These are phyloP conservation scores for Rhododendron williamsianum DNA, from an alignment of 148 eudicot species.

Conservation along the genomic window DNA sequence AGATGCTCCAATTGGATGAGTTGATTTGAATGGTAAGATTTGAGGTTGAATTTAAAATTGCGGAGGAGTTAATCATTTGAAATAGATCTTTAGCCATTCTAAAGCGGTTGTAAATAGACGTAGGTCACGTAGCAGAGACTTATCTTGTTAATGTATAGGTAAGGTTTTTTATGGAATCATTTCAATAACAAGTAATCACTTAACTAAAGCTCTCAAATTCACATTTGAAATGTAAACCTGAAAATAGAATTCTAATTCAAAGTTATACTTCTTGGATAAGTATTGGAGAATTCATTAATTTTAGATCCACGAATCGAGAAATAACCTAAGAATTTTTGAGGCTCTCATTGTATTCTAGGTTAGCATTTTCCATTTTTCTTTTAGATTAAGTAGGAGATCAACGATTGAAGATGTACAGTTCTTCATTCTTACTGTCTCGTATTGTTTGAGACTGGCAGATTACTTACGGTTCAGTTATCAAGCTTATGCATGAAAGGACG, in stretches of 20 bases:
- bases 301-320: neutral
- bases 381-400: neutral
- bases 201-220: neutral
- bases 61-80: neutral
- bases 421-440: neutral
- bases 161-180: neutral
- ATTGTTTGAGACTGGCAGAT: conserved; percentile 38
- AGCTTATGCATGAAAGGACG: conserved; percentile 88
- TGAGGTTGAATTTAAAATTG: neutral
- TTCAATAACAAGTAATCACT: neutral
- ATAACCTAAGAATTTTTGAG: neutral
- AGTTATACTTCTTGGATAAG: neutral
- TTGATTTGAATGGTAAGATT: neutral
- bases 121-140: neutral
- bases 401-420: neutral
- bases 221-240: neutral
- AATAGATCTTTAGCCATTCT: neutral
- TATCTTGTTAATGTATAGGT: neutral
- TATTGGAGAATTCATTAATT: neutral
- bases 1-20: neutral
- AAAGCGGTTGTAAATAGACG: neutral
- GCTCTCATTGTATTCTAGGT: neutral
- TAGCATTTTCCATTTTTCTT: too few relatives aligned
- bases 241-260: neutral
- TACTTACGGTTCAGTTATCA: conserved; percentile 80